phyloP scores from a whole-genome alignment of 2,329 filamentous ascomycete genomes.

The Malbranchea zuffiana region DNA sequence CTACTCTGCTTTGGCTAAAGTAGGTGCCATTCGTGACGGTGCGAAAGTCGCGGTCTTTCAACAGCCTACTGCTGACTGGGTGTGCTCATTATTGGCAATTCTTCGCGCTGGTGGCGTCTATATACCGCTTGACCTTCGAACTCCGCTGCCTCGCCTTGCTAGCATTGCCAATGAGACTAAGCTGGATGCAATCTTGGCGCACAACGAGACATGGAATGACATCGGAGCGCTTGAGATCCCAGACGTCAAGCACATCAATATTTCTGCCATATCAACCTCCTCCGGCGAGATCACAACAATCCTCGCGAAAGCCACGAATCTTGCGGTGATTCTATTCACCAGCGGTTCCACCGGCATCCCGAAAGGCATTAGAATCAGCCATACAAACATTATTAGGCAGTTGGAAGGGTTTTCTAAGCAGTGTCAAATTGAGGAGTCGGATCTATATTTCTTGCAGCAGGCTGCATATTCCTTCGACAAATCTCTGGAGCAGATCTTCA shows the following conservation, averaged over 20 bases:
- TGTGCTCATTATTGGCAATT: constrained; percentile 27
- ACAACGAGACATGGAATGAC: constrained; percentile 13
- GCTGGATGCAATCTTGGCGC: constrained; percentile 22
- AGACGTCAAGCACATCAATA: constrained; percentile 1
- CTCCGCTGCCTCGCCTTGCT: constrained; percentile 23
- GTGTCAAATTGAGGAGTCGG: constrained; percentile 8
- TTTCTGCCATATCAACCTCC: constrained; percentile 26
- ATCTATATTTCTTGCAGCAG: constrained; percentile 13
- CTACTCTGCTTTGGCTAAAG: constrained; percentile 19
- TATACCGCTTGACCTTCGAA: constrained; percentile 31
- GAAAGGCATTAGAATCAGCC: constrained; percentile 32
- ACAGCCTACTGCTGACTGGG: constrained; percentile 27
- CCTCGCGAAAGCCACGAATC: constrained; percentile 21
- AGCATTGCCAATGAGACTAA: constrained; percentile 22
- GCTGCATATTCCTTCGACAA: constrained; percentile 14
- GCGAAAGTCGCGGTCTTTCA: constrained; percentile 33
- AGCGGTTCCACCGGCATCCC: constrained; percentile 25
- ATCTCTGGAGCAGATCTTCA: constrained; percentile 17
- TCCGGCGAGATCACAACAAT: constrained; percentile 7
- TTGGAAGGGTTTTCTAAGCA: constrained; percentile 14
- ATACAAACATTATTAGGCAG: constrained; percentile 18
- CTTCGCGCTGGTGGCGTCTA: constrained; percentile 27
- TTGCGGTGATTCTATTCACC: constrained; percentile 28
- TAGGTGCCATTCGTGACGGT: constrained; percentile 14
- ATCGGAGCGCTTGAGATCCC: constrained; percentile 3